These are phyloP conservation scores for Amanita muscaria DNA, from an alignment of 768 basidiomycete species.

Conservation along the genomic window DNA sequence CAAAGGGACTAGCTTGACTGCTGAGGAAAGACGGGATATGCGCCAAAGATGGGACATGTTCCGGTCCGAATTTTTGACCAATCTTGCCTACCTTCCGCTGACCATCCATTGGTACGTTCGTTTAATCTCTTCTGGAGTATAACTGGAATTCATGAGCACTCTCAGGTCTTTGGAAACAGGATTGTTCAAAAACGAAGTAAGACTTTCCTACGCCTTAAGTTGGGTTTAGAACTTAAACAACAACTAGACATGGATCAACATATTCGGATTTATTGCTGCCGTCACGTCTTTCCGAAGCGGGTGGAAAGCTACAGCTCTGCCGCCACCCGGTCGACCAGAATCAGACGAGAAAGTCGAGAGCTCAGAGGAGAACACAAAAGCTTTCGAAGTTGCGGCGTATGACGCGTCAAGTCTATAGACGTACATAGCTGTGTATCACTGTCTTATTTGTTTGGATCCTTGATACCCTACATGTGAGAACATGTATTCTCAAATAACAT, in stretches of 20 bases:
- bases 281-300: constrained; percentile 57
- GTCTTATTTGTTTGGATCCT: too few species aligned
- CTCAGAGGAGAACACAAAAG: constrained; percentile 15
- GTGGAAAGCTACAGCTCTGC: constrained; percentile 61
- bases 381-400: not conserved
- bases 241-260: constrained; percentile 31
- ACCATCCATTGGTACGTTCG: constrained; percentile 74
- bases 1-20: constrained; percentile 39
- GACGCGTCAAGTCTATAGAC: not conserved
- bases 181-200: constrained; percentile 57
- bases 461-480: too few species aligned
- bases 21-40: constrained; percentile 48
- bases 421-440: too few species aligned
- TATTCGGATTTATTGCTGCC: constrained; percentile 40
- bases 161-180: constrained; percentile 60
- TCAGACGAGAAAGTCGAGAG: too few species aligned
- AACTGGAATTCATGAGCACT: not conserved
- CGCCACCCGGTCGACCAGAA: constrained; percentile 17
- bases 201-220: constrained; percentile 14
- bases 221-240: constrained; percentile 1
- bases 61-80: constrained; percentile 64
- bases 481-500: too few species aligned
- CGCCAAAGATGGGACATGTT: constrained; percentile 54
- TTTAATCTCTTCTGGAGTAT: not conserved
- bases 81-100: constrained; percentile 70